Conservation (phyloP, 768 basidiomycete genomes). For the Lepiota brunneoincarnata region DNA sequence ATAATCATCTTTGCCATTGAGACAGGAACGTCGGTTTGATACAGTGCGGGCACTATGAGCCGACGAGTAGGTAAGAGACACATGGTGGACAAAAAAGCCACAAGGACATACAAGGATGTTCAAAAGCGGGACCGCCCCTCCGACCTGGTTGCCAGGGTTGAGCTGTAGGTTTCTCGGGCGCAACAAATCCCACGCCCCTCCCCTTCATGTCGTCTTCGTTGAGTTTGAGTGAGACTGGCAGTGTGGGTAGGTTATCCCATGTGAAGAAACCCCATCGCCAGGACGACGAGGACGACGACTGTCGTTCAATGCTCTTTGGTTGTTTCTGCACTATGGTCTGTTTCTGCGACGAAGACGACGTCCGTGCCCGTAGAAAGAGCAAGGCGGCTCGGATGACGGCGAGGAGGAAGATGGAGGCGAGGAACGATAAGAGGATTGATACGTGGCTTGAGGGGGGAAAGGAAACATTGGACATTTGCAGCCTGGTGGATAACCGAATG, state of each 20-base stretch:
- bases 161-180: slow-evolving; percentile 13
- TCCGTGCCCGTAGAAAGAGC: slow-evolving; percentile 18
- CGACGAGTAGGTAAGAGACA: neutral
- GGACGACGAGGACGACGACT: slow-evolving; percentile 12
- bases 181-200: slow-evolving; percentile 11
- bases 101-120: slow-evolving; percentile 29
- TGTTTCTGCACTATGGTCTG: slow-evolving; percentile 16
- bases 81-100: slow-evolving; percentile 1
- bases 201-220: slow-evolving; percentile 8
- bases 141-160: slow-evolving; percentile 20
- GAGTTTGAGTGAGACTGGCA: slow-evolving; percentile 15
- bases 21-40: slow-evolving; percentile 29
- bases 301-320: slow-evolving; percentile 13
- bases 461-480: slow-evolving; percentile 17
- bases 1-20: slow-evolving; percentile 40
- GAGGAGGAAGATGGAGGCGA: slow-evolving; percentile 20
- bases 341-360: slow-evolving; percentile 18
- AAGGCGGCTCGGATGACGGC: slow-evolving; percentile 20
- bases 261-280: slow-evolving; percentile 28
- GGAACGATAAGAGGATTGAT: slow-evolving; percentile 13
- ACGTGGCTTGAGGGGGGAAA: slow-evolving; percentile 9
- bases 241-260: slow-evolving; percentile 27
- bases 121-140: slow-evolving; percentile 27
- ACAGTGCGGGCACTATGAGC: slow-evolving; percentile 27
- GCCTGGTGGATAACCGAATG: slow-evolving; percentile 23